Evolutionary conservation across 352 stramenopile genomes (phyloP).

Genomic region (Globisporangium megalacanthum): DNA sequence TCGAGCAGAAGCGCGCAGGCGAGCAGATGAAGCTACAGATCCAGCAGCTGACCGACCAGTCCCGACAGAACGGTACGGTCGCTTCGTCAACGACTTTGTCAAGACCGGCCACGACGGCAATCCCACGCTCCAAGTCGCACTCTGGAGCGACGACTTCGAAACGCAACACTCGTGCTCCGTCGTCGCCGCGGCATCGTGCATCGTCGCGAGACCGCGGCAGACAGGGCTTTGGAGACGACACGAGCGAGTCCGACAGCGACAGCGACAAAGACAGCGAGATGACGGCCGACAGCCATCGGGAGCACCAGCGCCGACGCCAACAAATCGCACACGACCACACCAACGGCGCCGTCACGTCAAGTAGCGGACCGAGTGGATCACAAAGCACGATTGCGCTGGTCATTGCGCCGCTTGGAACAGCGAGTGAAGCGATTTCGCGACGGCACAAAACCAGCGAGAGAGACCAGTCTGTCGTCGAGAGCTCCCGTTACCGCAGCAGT

Average conservation of each 20-base stretch:
- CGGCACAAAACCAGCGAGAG: background rate
- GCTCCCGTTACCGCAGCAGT: conserved; percentile 2
- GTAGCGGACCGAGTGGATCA: background rate
- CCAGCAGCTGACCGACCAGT: conserved; percentile 18
- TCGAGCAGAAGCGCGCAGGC: conserved; percentile 51
- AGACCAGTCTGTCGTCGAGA: background rate
- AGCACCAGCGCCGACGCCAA: conserved; percentile 11
- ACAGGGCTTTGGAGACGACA: conserved; percentile 13
- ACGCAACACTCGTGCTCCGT: background rate
- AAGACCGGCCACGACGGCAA: conserved; percentile 7
- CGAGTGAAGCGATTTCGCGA: background rate
- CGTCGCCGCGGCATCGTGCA: background rate
- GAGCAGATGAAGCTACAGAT: conserved; percentile 48
- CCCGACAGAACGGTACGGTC: background rate
- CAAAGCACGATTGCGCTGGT: conserved; percentile 9
- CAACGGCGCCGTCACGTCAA: background rate
- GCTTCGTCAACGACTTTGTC: background rate
- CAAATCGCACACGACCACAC: background rate
- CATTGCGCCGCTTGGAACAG: conserved; percentile 2
- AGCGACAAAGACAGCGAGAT: conserved; percentile 26
- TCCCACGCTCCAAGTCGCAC: conserved; percentile 27
- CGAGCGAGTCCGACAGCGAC: conserved; percentile 41
- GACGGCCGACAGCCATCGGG: conserved; percentile 18
- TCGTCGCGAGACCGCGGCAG: conserved; percentile 4
- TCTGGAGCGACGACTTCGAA: conserved; percentile 10